Base-by-base conservation (phyloP, 2,329 filamentous ascomycete genomes). In the Anisogramma anomala region DNA sequence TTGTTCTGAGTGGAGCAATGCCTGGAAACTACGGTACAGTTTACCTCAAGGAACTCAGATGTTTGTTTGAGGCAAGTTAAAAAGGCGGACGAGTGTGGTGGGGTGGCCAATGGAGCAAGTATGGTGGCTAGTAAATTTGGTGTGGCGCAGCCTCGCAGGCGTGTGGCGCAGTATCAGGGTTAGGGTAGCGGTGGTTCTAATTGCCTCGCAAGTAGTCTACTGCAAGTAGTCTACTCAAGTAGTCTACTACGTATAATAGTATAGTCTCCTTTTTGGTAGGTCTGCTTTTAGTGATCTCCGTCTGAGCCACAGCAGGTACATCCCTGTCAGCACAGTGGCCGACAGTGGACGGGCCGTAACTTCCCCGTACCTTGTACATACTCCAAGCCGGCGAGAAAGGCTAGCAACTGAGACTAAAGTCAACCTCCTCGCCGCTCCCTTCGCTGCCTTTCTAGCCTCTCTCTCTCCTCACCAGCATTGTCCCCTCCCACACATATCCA, bases 371-470 rank as follows among this genome's bases (percentile, higher is more conserved):
- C 19, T 23, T n/a, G 32, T 23, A 22, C 18, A n/a, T 25, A 11
- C 26, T 31, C 17, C 36, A 15, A n/a, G 14, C 27, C 27, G 27
- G 27, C 27, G 27, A n/a, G 11, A 14, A n/a, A 30, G 14, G 27
- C 27, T 14, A 30, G 27, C 13, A 41, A 31, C 17, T 23, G 6
- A 8, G 14, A n/a, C 31, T 22, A 26, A 23, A 34, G 31, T 35
- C 28, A 41, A 35, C 31, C 27, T 41, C 25, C 11, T 28, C 25
- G 22, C 37, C 33, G 30, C 37, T 40, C 30, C 38, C 31, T 34
- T 41, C 25, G 19, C 31, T 33, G n/a, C 19, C n/a, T 26, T 28
- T 22, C 38, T 28, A 30, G 27, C 25, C 19, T 34, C 18, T 34
- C 13, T 18, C 23, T 18, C 23, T 22, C 4, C 38, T 41, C 32